These are phyloP conservation scores for Lunularia cruciata DNA, from an alignment of 225 moss, liverwort and hornwort genomes.

Conservation along the genomic window DNA sequence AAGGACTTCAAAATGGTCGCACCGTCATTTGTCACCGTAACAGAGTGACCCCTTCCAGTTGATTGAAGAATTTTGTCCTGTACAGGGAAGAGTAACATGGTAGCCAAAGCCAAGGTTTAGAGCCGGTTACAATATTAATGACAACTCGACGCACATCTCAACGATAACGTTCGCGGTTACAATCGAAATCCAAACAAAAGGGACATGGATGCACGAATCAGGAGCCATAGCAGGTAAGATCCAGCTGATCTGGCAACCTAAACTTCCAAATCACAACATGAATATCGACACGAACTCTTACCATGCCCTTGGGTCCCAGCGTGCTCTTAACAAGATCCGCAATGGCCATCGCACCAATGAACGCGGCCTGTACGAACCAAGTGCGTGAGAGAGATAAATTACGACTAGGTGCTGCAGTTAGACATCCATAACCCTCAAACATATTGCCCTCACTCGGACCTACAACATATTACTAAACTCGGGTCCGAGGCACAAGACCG, in stretches of 20 bases:
- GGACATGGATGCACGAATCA: no score
- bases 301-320: constrained; percentile 98
- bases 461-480: background rate
- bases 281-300: constrained; percentile 34
- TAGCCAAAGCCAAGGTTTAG: no score
- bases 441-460: background rate
- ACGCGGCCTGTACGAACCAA: constrained; percentile 63
- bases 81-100: background rate
- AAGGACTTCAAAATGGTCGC: constrained; percentile 98
- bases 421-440: background rate
- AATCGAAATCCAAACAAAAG: no score
- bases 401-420: background rate
- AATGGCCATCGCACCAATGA: constrained; percentile 98
- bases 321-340: constrained; percentile 98
- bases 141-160: no score
- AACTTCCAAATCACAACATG: no score
- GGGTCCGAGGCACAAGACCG: no score
- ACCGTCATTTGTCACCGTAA: constrained; percentile 95
- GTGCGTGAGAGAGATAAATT: background rate
- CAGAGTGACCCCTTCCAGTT: constrained; percentile 77
- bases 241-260: no score
- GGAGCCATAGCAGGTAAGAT: no score
- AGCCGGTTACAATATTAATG: no score
- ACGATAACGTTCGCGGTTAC: no score
- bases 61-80: constrained; percentile 99